These are phyloP conservation scores for Fusarium hostae DNA, from an alignment of 2,329 filamentous ascomycete species.

Conservation along the genomic window DNA sequence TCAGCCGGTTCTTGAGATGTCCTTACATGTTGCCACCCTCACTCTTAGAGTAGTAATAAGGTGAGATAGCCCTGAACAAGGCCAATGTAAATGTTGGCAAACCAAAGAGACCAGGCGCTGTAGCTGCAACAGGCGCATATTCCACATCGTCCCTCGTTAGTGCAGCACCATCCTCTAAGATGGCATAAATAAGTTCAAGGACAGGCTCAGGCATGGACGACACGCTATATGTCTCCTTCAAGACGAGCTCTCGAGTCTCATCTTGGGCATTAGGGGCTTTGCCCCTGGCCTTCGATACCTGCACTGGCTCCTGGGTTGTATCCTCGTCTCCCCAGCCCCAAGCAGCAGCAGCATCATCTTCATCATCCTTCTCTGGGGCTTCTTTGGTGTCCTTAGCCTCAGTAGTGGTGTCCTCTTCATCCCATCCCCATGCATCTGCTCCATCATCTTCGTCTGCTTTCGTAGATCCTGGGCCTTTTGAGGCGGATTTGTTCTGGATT, in stretches of 20 bases:
- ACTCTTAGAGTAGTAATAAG: constrained; percentile 75
- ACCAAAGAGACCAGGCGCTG: constrained; percentile 75
- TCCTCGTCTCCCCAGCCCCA: constrained; percentile 90
- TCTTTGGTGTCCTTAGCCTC: constrained; percentile 30
- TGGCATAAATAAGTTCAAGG: constrained; percentile 70
- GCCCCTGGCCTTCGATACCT: constrained; percentile 13
- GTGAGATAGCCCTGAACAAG: constrained; percentile 82
- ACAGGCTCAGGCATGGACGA: constrained; percentile 88
- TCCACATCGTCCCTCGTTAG: constrained; percentile 66
- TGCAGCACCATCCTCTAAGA: constrained; percentile 69
- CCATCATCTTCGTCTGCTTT: constrained; percentile 54
- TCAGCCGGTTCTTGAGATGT: neutral
- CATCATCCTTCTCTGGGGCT: constrained; percentile 47
- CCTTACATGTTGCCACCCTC: constrained; percentile 72
- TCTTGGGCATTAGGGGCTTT: constrained; percentile 38
- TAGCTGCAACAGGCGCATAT: constrained; percentile 70
- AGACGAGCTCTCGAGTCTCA: constrained; percentile 72
- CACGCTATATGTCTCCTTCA: constrained; percentile 88
- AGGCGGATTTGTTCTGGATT: constrained; percentile 35
- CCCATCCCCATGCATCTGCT: constrained; percentile 86
- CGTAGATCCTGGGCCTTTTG: constrained; percentile 32
- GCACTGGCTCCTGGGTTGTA: constrained; percentile 39
- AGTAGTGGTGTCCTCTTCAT: constrained; percentile 64
- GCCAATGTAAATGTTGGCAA: constrained; percentile 78
- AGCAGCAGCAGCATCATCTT: constrained; percentile 70